These are phyloP conservation scores for Phyllosticta capitalensis DNA, from an alignment of 2,329 filamentous ascomycete genomes.

Conservation along the genomic window DNA sequence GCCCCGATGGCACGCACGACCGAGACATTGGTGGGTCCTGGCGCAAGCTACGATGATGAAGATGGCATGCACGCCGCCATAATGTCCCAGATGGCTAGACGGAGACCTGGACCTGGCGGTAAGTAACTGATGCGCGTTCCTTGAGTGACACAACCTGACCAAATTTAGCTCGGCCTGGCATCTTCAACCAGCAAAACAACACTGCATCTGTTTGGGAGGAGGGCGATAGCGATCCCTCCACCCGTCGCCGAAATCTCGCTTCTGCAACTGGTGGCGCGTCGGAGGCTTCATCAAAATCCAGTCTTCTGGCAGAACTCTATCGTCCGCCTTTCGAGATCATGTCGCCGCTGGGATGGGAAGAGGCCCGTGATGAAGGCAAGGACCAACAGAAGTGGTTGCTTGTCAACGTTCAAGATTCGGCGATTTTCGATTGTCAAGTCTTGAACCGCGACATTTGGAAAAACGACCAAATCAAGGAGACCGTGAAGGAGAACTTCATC, in stretches of 20 bases:
- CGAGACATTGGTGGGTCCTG: slow-evolving; percentile 78
- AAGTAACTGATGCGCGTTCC: background rate
- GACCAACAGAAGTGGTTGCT: slow-evolving; percentile 87
- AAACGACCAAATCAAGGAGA: slow-evolving; percentile 64
- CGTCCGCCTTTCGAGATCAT: slow-evolving; percentile 89
- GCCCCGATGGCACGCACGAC: slow-evolving; percentile 87
- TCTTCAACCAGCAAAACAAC: slow-evolving; percentile 55
- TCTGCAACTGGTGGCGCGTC: slow-evolving; percentile 56
- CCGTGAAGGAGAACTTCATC: slow-evolving; percentile 84
- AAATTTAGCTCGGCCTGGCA: slow-evolving; percentile 41
- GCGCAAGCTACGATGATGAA: slow-evolving; percentile 39
- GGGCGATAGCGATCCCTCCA: slow-evolving; percentile 35
- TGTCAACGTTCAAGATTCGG: slow-evolving; percentile 89
- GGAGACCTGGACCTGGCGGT: slow-evolving; percentile 16
- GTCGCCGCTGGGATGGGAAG: slow-evolving; percentile 67
- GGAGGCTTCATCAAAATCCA: slow-evolving; percentile 58
- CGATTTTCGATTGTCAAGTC: slow-evolving; percentile 88
- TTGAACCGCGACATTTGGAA: slow-evolving; percentile 97
- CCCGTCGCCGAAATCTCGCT: slow-evolving; percentile 45
- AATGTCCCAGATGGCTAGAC: slow-evolving; percentile 51
- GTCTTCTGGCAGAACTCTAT: slow-evolving; percentile 81
- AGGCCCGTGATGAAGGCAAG: slow-evolving; percentile 75
- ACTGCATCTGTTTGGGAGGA: slow-evolving; percentile 51
- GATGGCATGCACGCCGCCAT: slow-evolving; percentile 52
- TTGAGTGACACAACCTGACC: background rate